Evolutionary conservation across 257 asterid genomes (phyloP).

Genomic region (Handroanthus guayacan): DNA sequence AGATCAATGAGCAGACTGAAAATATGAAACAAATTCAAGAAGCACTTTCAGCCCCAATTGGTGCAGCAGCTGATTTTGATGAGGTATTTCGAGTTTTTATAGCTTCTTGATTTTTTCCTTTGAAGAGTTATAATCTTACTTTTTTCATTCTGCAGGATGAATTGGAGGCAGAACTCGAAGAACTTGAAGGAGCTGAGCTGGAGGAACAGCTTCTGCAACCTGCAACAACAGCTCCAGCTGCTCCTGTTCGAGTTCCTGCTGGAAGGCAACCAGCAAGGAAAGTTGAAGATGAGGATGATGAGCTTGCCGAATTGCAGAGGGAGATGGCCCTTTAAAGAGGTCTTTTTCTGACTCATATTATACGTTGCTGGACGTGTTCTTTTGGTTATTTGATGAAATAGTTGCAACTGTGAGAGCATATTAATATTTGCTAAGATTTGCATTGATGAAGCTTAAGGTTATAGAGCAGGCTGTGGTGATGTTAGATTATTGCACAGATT

Average conservation of each 20-base stretch:
- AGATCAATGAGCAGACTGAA: slow-evolving; percentile 75
- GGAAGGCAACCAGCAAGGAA: slow-evolving; percentile 56
- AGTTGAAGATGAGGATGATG: slow-evolving; percentile 57
- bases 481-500: neutral
- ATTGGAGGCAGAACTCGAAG: slow-evolving; percentile 76
- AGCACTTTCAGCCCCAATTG: slow-evolving; percentile 65
- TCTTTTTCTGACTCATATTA: slow-evolving; percentile 11
- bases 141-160: slow-evolving; percentile 52
- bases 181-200: slow-evolving; percentile 66
- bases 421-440: neutral
- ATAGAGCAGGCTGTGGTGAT: neutral
- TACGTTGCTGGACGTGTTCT: slow-evolving; percentile 13
- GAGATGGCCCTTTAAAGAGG: slow-evolving; percentile 74
- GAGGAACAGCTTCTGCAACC: slow-evolving; percentile 75
- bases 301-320: slow-evolving; percentile 73
- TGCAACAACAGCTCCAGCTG: slow-evolving; percentile 63
- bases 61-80: slow-evolving; percentile 73
- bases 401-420: neutral
- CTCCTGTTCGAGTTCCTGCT: slow-evolving; percentile 53
- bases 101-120: slow-evolving; percentile 6
- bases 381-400: slow-evolving; percentile 22
- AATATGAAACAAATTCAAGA: slow-evolving; percentile 73
- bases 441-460: neutral
- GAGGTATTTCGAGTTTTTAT: slow-evolving; percentile 46
- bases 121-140: neutral